Evolutionary conservation across 331 rosid genomes (phyloP).

Genomic region (Pyracantha coccinea): DNA sequence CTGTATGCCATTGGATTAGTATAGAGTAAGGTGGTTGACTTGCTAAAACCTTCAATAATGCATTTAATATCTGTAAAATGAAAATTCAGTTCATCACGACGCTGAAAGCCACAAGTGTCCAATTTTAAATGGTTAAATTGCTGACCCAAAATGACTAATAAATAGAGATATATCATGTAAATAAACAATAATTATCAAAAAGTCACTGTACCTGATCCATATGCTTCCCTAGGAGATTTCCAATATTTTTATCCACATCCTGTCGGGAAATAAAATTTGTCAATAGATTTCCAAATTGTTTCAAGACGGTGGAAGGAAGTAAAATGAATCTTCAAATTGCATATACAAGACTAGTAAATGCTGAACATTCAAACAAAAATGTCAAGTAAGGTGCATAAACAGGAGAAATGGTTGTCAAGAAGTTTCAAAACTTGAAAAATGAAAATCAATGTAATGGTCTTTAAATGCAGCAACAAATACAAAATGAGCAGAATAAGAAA

Average conservation of each 20-base stretch:
- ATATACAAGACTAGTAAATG: not conserved
- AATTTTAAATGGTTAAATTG: not conserved
- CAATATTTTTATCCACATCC: conserved; percentile 34
- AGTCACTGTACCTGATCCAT: conserved; percentile 46
- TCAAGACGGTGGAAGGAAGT: not conserved
- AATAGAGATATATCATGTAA: not conserved
- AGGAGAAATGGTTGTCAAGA: not conserved
- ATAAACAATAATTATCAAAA: not conserved
- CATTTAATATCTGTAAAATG: conserved; percentile 57
- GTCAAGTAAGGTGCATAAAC: not conserved
- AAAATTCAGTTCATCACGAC: conserved; percentile 15
- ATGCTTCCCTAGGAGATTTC: conserved; percentile 31
- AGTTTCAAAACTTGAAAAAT: not conserved
- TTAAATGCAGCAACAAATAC: not conserved
- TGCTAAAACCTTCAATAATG: conserved; percentile 58
- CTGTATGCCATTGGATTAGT: conserved; percentile 55
- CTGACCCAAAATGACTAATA: not conserved
- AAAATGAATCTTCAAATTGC: not conserved
- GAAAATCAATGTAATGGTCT: not conserved
- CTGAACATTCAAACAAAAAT: not conserved
- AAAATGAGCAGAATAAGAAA: not conserved
- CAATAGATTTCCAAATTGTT: not conserved
- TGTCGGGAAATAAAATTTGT: conserved; percentile 11
- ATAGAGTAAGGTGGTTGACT: conserved; percentile 50
- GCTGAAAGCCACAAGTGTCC: conserved; percentile 6